Conservation (phyloP, 1,284 basidiomycete species). For the Ganoderma leucocontextum region DNA sequence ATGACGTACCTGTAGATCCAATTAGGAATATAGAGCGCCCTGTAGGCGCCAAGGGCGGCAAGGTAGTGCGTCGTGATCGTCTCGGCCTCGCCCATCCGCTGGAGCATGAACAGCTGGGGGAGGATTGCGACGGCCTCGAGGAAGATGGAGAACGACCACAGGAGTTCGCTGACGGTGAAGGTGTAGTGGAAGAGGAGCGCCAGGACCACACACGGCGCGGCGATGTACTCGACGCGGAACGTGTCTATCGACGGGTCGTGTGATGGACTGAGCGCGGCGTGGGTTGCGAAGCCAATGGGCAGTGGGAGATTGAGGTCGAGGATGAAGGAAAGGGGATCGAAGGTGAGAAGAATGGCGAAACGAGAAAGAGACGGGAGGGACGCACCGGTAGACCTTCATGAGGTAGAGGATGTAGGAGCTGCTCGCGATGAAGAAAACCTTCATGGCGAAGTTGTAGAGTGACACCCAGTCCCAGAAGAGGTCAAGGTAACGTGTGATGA, state of each 20-base stretch:
- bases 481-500: conserved; percentile 91
- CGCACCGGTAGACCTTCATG: conserved; percentile 89
- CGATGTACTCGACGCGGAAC: conserved; percentile 92
- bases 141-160: conserved; percentile 99
- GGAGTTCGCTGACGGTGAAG: conserved; percentile 77
- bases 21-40: conserved; percentile 97
- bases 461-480: conserved; percentile 82
- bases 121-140: conserved; percentile 96
- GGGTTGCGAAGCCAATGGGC: too few relatives aligned
- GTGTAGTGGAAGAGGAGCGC: conserved; percentile 93
- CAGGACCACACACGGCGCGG: conserved; percentile 83
- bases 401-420: conserved; percentile 93
- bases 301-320: background rate
- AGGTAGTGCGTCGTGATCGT: conserved; percentile 99
- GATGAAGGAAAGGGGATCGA: background rate
- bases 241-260: conserved; percentile 98
- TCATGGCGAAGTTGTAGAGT: conserved; percentile 95
- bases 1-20: conserved; percentile 93
- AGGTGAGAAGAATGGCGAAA: conserved; percentile 3
- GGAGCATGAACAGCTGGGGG: conserved; percentile 98
- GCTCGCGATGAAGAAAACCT: conserved; percentile 94
- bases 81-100: conserved; percentile 98
- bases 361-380: background rate
- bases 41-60: conserved; percentile 93
- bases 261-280: conserved; percentile 72